These are phyloP conservation scores for Crataegus laevigata DNA, from an alignment of 306 rosid species.

Conservation along the genomic window DNA sequence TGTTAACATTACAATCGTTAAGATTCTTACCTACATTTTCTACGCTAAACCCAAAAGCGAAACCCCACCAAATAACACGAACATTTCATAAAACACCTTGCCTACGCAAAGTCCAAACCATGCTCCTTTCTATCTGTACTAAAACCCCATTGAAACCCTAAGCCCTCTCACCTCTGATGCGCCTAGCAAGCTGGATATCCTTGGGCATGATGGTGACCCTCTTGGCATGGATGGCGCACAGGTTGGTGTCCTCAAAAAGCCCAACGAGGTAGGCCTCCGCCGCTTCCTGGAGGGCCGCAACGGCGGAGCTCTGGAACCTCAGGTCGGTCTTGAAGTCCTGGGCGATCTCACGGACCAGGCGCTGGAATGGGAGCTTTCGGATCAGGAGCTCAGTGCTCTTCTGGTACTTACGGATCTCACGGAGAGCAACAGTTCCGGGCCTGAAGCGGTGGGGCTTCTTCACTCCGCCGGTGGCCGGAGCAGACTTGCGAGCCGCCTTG, in stretches of 20 bases:
- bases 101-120: not conserved
- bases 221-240: conserved; percentile 26
- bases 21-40: not conserved
- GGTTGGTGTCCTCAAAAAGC: conserved; percentile 23
- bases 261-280: conserved; percentile 27
- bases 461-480: conserved; percentile 34
- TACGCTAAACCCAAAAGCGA: not conserved
- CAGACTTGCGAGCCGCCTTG: conserved; percentile 26
- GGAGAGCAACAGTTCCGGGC: conserved; percentile 27
- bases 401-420: conserved; percentile 30
- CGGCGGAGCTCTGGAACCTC: conserved; percentile 30
- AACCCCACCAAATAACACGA: not conserved
- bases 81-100: not conserved
- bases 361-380: conserved; percentile 28
- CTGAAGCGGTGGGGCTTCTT: conserved; percentile 30
- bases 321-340: conserved; percentile 31
- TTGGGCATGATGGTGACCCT: conserved; percentile 24
- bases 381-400: conserved; percentile 27
- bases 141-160: not conserved
- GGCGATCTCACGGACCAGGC: conserved; percentile 22
- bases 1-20: not conserved
- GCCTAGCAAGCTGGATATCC: conserved; percentile 26
- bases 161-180: conserved; percentile 28
- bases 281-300: conserved; percentile 22
- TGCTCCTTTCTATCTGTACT: not conserved